phyloP scores from a whole-genome alignment of 1,284 basidiomycete species.

The Apiotrichum siamense region DNA sequence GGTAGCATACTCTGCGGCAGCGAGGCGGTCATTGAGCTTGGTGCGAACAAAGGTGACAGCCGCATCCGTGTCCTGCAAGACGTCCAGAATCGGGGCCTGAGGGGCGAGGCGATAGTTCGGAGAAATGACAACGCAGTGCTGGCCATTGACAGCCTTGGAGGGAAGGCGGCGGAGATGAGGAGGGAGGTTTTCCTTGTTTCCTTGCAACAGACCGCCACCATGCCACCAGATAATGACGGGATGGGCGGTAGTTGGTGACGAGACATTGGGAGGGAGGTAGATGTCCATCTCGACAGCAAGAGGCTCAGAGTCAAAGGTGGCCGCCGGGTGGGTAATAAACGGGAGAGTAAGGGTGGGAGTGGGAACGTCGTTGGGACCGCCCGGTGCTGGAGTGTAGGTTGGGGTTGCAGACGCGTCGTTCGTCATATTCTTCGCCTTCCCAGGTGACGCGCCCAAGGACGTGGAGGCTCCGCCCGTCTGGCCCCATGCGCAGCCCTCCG shows the following conservation, averaged over 20 bases:
- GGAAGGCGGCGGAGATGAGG: conserved; percentile 42
- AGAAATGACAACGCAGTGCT: conserved; percentile 33
- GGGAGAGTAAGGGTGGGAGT: conserved; percentile 29
- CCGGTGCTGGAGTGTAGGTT: conserved; percentile 7
- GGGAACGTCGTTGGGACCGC: conserved; percentile 20
- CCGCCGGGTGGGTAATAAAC: conserved; percentile 35
- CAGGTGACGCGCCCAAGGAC: not conserved
- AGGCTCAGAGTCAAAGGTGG: conserved; percentile 41
- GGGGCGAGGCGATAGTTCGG: conserved; percentile 42
- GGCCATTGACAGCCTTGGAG: conserved; percentile 1
- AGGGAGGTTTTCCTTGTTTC: conserved; percentile 46
- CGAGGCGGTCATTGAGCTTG: conserved; percentile 31
- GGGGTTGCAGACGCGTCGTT: not conserved
- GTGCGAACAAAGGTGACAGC: conserved; percentile 28
- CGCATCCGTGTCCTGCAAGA: conserved; percentile 35
- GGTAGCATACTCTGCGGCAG: conserved; percentile 23
- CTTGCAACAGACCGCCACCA: conserved; percentile 43
- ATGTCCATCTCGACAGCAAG: conserved; percentile 39
- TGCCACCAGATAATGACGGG: conserved; percentile 45
- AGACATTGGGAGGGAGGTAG: conserved; percentile 31
- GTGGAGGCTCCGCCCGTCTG: not conserved
- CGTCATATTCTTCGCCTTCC: not conserved
- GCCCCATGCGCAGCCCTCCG: conserved; percentile 23
- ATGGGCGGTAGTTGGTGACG: conserved; percentile 18
- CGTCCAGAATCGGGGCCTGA: conserved; percentile 43